Evolutionary conservation across 768 basidiomycete species (phyloP).

Genomic region (Tulasnella sp.): DNA sequence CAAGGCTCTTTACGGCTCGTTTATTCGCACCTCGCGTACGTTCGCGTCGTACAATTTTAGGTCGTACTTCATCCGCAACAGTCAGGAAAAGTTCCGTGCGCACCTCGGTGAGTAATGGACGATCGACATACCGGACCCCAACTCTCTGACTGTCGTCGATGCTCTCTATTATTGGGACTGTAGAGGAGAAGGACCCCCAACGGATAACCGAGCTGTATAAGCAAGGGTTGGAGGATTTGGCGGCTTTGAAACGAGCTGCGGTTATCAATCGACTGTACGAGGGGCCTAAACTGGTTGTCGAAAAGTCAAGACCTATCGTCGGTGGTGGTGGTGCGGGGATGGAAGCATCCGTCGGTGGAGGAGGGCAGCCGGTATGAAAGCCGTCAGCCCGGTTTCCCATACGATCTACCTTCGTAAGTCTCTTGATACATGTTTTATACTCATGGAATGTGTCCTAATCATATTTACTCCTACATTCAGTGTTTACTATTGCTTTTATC

Average conservation of each 20-base stretch:
- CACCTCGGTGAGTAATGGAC: neutral
- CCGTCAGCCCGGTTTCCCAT: too few relatives aligned
- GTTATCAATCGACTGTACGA: conserved; percentile 33
- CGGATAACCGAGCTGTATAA: conserved; percentile 24
- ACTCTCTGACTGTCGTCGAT: neutral
- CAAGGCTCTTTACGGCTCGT: conserved; percentile 26
- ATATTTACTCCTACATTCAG: too few relatives aligned
- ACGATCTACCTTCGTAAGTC: too few relatives aligned
- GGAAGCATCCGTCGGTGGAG: conserved; percentile 15
- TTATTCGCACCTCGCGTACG: conserved; percentile 25
- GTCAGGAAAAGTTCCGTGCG: conserved; percentile 24
- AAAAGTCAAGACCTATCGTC: conserved; percentile 22
- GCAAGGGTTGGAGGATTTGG: conserved; percentile 26
- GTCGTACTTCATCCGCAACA: conserved; percentile 28
- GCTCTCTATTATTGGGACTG: neutral
- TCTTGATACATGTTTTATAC: too few relatives aligned
- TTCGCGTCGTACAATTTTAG: conserved; percentile 38
- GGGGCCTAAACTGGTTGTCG: conserved; percentile 34
- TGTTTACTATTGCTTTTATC: too few relatives aligned
- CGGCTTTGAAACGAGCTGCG: conserved; percentile 28
- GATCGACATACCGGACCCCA: neutral
- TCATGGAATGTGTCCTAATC: too few relatives aligned
- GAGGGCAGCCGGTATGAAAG: conserved; percentile 13
- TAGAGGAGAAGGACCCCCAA: conserved; percentile 13
- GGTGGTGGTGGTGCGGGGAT: conserved; percentile 18